A percentile compares a stretch with the other conserved stretches of the same genome.
Evolutionary conservation across 2,329 filamentous ascomycete species (phyloP).

Genomic region (Pyrenochaeta sp.): DNA sequence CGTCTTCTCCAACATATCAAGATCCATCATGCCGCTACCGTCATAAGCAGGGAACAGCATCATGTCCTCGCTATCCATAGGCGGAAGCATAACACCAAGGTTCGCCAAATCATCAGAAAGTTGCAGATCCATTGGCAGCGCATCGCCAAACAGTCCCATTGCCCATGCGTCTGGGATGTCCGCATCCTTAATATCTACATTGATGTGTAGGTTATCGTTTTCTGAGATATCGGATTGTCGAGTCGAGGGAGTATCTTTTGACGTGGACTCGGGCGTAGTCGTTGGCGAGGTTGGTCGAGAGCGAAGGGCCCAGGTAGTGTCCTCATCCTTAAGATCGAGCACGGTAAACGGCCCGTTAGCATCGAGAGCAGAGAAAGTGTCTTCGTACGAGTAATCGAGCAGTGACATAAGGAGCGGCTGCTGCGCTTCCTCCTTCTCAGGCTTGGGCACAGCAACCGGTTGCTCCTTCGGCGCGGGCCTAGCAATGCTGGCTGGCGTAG

Average conservation of each 20-base stretch:
- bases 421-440: conserved; percentile 32
- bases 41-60: conserved; percentile 42
- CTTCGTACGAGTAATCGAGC: conserved; percentile 45
- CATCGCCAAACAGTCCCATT: conserved; percentile 34
- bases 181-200: conserved; percentile 46
- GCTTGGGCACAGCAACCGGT: conserved; percentile 21
- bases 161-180: conserved; percentile 47
- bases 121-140: conserved; percentile 41
- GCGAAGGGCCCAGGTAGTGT: conserved; percentile 44
- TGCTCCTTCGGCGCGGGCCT: conserved; percentile 39
- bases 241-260: conserved; percentile 49
- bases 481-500: conserved; percentile 40
- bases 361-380: conserved; percentile 44
- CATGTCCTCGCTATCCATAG: conserved; percentile 47
- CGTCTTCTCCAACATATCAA: conserved; percentile 44
- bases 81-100: conserved; percentile 42
- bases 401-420: conserved; percentile 38
- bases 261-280: conserved; percentile 45
- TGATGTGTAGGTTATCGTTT: conserved; percentile 53
- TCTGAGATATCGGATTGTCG: conserved; percentile 54
- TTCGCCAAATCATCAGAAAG: conserved; percentile 42
- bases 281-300: conserved; percentile 43
- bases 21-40: conserved; percentile 39
- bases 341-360: conserved; percentile 42
- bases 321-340: conserved; percentile 46